phyloP scores from a whole-genome alignment of 2,329 filamentous ascomycete genomes.

The Xenoacremonium recifei region DNA sequence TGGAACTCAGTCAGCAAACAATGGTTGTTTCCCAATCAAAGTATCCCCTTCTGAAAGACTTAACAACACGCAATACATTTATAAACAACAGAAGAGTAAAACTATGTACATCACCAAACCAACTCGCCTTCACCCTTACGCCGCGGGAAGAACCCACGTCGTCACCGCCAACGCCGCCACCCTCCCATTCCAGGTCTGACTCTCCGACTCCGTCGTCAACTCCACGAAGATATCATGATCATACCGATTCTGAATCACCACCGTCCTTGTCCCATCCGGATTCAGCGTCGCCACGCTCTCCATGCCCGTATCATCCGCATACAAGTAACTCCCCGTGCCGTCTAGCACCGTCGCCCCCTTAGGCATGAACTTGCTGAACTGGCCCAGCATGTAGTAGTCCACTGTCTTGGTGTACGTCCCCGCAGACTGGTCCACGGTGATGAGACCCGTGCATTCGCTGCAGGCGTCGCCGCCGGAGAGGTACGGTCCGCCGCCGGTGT shows the following conservation, averaged over 20 bases:
- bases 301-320: conserved; percentile 35
- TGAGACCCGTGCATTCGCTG: conserved; percentile 47
- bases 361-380: conserved; percentile 49
- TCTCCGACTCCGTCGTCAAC: conserved; percentile 28
- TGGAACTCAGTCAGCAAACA: too few species aligned
- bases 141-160: conserved; percentile 37
- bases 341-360: conserved; percentile 41
- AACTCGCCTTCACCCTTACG: background rate
- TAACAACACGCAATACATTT: too few species aligned
- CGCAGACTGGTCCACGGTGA: conserved; percentile 48
- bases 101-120: too few species aligned
- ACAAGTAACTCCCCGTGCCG: conserved; percentile 44
- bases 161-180: conserved; percentile 33
- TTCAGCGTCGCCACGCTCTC: conserved; percentile 47
- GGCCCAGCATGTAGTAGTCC: conserved; percentile 54
- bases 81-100: too few species aligned
- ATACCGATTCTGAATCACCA: conserved; percentile 46
- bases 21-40: too few species aligned
- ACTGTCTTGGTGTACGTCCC: conserved; percentile 44
- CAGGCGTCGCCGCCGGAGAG: conserved; percentile 39
- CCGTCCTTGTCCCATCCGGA: conserved; percentile 42
- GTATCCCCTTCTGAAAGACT: too few species aligned
- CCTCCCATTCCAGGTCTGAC: conserved; percentile 39
- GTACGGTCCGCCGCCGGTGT: conserved; percentile 42
- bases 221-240: conserved; percentile 43